Base-by-base conservation (phyloP, 208 protist genomes). In the Wallacemonas sp. region DNA sequence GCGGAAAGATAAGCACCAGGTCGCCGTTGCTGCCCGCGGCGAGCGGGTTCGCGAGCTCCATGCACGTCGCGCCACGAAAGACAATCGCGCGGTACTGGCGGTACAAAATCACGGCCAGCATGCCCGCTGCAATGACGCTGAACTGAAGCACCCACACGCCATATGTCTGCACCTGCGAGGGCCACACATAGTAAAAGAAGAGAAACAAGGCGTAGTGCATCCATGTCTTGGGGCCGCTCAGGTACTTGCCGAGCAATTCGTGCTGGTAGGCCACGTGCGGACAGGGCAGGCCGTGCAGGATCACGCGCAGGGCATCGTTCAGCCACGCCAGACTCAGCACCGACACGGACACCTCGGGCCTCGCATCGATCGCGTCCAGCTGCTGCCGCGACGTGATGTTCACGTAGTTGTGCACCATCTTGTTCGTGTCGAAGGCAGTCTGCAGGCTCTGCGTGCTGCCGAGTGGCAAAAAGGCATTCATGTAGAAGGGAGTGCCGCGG, bases 11-110 rank as follows among this genome's bases (percentile, higher is more conserved):
- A 3, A 65, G 65, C 20, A 94, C 82, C 28, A 94, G 62, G 4
- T 81, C 72, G 8, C 88, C 88, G 25, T 81, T 46, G 52, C 49
- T 82, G 61, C 82, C 63, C 16, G 87, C 76, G 3, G 80, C 84
- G n/a, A 89, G 71, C 22, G 84, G 88, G 72, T 94, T 94, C 4
- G 82, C 78, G 26, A 90, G 57, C 74, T 94, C 88, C 46, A 91
- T 71, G 8, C 80, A 77, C 8, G 84, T 91, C 2, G 75, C 82
- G 16, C 81, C 88, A 22, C 20, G 25, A 41, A 72, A 84, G 2
- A 84, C 78, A 1, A 67, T 77, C 20, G 31, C n/a, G 76, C 77
- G 81, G 71, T 91, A 86, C 5, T 86, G 82, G 26, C 74, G 16
- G 2, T 33, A 61, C 23, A 82, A 32, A 25, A 55, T 57, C 20